phyloP scores from a whole-genome alignment of 2,329 filamentous ascomycete species.

The Drechslerella coelobrocha region DNA sequence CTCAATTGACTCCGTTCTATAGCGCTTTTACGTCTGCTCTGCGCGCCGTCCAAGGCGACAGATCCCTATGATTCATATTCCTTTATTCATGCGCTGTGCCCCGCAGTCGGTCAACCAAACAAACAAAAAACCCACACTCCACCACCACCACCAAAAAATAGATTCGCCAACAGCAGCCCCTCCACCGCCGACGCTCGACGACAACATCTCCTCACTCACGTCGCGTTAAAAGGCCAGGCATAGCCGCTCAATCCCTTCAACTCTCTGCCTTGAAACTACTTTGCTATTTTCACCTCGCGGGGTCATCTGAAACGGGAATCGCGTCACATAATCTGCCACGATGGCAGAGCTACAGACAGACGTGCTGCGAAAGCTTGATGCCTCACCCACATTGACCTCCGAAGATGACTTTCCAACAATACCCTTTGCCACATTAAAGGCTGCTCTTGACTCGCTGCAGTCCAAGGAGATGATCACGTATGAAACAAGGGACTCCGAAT shows the following conservation, averaged over 20 bases:
- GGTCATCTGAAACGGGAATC: conserved; percentile 12
- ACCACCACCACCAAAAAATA: conserved; percentile 20
- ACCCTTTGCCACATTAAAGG: conserved; percentile 76
- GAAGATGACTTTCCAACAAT: conserved; percentile 72
- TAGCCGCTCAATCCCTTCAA: not conserved
- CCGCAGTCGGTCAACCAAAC: conserved; percentile 23
- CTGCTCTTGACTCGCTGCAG: conserved; percentile 81
- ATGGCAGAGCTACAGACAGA: conserved; percentile 67
- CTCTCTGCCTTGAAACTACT: conserved; percentile 10
- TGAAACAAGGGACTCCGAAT: conserved; percentile 80
- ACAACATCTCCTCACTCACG: conserved; percentile 4
- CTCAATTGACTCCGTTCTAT: too few relatives aligned
- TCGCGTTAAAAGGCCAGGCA: too few relatives aligned
- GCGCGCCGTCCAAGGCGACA: not conserved
- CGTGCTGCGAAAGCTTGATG: conserved; percentile 71
- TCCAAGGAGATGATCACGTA: conserved; percentile 88
- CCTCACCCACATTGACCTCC: conserved; percentile 67
- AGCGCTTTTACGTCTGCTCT: not conserved
- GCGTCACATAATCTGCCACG: conserved; percentile 7
- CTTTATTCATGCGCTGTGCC: conserved; percentile 39
- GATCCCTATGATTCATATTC: not conserved
- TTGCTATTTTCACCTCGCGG: conserved; percentile 8
- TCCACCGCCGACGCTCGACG: not conserved
- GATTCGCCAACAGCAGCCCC: conserved; percentile 17
- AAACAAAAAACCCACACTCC: conserved; percentile 27